Conservation (phyloP, 2,329 filamentous ascomycete species). For the Xylaria sp. region DNA sequence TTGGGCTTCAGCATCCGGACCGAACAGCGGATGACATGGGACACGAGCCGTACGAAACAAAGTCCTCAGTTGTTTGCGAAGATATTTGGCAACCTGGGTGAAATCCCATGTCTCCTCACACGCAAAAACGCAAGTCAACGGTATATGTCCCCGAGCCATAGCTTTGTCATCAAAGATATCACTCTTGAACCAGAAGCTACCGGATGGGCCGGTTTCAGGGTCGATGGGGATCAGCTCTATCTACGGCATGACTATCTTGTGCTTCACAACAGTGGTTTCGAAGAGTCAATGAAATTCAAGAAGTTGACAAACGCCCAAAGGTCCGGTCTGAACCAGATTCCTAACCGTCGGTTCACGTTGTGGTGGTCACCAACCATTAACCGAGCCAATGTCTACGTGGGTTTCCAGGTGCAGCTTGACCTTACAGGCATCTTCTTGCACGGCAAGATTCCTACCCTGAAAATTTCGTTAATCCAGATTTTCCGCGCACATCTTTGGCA, state of each 20-base stretch:
- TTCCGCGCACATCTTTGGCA: constrained; percentile 99
- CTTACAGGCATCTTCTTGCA: constrained; percentile 98
- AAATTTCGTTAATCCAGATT: constrained; percentile 98
- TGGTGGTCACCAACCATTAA: constrained; percentile 98
- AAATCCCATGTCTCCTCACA: constrained; percentile 26
- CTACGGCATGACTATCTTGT: constrained; percentile 52
- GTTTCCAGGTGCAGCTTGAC: constrained; percentile 98
- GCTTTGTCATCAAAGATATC: constrained; percentile 46
- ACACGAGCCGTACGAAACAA: constrained; percentile 3
- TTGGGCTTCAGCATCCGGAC: constrained; percentile 9
- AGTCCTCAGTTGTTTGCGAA: constrained; percentile 15
- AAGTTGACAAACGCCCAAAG: constrained; percentile 97
- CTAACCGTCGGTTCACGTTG: constrained; percentile 95
- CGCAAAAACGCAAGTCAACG: constrained; percentile 20
- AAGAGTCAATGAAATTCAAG: constrained; percentile 90
- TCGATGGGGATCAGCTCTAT: constrained; percentile 54
- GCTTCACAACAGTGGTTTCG: constrained; percentile 55
- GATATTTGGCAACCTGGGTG: constrained; percentile 22
- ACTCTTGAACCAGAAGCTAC: constrained; percentile 45
- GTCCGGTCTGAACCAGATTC: constrained; percentile 96
- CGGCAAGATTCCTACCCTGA: constrained; percentile 96
- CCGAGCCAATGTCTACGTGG: constrained; percentile 95
- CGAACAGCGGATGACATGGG: constrained; percentile 1
- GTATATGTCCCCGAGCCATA: constrained; percentile 34
- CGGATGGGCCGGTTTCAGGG: constrained; percentile 54